Conservation (phyloP, 768 basidiomycete species). For the Pisolithus microcarpus region DNA sequence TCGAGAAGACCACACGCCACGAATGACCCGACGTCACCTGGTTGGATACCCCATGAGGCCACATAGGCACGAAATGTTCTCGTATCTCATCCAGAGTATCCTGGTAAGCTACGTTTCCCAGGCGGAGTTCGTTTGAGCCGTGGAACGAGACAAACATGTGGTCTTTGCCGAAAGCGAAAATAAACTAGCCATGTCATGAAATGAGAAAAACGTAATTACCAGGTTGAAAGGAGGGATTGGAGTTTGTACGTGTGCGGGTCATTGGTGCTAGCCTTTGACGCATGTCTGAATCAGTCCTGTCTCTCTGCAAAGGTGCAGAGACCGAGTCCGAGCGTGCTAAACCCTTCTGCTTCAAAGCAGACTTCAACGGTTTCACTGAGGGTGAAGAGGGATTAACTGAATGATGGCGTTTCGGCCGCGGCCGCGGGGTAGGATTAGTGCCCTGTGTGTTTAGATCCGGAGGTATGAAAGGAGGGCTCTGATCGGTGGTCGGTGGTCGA, state of each 20-base stretch:
- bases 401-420: constrained; percentile 31
- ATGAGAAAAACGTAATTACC: constrained; percentile 13
- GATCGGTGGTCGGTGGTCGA: constrained; percentile 6
- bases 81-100: constrained; percentile 54
- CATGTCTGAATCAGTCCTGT: constrained; percentile 37
- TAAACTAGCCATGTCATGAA: constrained; percentile 16
- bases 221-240: constrained; percentile 29
- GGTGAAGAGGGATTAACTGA: constrained; percentile 18
- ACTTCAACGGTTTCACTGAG: constrained; percentile 37
- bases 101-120: constrained; percentile 41
- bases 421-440: constrained; percentile 19
- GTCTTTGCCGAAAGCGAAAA: constrained; percentile 36
- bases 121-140: constrained; percentile 54
- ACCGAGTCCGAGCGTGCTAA: constrained; percentile 20
- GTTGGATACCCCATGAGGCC: constrained; percentile 56
- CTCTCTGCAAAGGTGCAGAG: constrained; percentile 28
- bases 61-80: constrained; percentile 50
- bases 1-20: constrained; percentile 61
- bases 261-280: constrained; percentile 26
- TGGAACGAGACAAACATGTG: constrained; percentile 69
- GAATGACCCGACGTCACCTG: constrained; percentile 31
- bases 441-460: constrained; percentile 15
- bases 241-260: constrained; percentile 29
- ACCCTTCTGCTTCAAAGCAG: constrained; percentile 49
- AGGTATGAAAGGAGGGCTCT: constrained; percentile 20